Evolutionary conservation across 139 green algal genomes (phyloP).

Genomic region (Chlamydomonas sp.): DNA sequence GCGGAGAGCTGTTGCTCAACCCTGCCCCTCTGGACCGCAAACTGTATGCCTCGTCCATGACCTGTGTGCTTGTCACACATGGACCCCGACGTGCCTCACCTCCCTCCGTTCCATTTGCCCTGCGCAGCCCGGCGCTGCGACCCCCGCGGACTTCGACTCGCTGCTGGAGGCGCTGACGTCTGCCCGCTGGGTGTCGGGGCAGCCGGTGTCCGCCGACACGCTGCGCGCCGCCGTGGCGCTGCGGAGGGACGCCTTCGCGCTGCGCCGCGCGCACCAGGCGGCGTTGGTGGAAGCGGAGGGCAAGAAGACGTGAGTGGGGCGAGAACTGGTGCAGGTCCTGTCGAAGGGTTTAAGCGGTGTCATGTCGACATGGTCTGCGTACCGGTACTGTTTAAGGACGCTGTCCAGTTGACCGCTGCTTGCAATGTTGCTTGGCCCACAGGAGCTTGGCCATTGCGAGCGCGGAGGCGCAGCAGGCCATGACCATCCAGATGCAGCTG

Average conservation of each 20-base stretch:
- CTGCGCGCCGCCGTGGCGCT: constrained; percentile 7
- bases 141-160: constrained; percentile 10
- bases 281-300: constrained; percentile 9
- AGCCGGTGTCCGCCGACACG: constrained; percentile 20
- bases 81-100: neutral
- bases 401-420: neutral
- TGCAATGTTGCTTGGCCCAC: neutral
- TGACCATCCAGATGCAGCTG: constrained; percentile 32
- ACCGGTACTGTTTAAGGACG: neutral
- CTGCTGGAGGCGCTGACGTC: constrained; percentile 22
- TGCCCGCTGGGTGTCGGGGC: constrained; percentile 19
- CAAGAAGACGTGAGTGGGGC: constrained; percentile 5
- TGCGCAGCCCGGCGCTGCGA: neutral
- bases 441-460: constrained; percentile 7
- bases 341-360: too few relatives aligned
- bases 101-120: neutral
- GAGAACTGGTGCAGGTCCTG: neutral
- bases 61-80: too few relatives aligned
- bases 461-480: constrained; percentile 30
- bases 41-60: too few relatives aligned
- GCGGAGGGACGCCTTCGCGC: constrained; percentile 14
- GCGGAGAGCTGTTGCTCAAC: too few relatives aligned
- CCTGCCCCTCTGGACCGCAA: too few relatives aligned
- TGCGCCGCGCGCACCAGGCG: constrained; percentile 8
- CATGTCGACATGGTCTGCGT: neutral